A percentile compares a stretch with the other conserved stretches of the same genome.
Evolutionary conservation across 257 asterid genomes (phyloP).

Genomic region (Fraxinus pennsylvanica): DNA sequence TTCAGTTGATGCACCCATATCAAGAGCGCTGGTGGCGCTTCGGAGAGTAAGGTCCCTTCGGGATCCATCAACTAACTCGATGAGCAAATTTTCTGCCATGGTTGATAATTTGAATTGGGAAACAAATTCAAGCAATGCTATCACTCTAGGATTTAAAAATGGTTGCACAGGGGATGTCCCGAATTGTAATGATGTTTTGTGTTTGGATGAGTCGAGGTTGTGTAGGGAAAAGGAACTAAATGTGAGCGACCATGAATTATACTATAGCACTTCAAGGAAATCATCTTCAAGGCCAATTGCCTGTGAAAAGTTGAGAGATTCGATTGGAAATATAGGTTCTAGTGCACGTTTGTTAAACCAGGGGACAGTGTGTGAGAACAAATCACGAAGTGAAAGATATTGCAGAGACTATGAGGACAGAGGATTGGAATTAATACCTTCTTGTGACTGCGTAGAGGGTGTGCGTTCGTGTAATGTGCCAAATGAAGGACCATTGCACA

Average conservation of each 20-base stretch:
- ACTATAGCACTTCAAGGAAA: conserved; percentile 29
- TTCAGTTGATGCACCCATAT: conserved; percentile 79
- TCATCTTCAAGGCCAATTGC: conserved; percentile 26
- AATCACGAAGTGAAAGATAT: conserved; percentile 37
- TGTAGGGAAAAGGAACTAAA: conserved; percentile 22
- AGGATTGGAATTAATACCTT: conserved; percentile 37
- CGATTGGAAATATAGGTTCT: conserved; percentile 24
- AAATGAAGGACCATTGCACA: conserved; percentile 40
- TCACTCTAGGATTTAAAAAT: conserved; percentile 48
- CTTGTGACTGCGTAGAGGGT: conserved; percentile 40
- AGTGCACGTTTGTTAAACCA: conserved; percentile 23
- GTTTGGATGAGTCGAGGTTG: conserved; percentile 26
- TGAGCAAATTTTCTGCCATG: conserved; percentile 59
- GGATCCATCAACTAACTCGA: conserved; percentile 79
- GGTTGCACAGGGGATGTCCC: conserved; percentile 27
- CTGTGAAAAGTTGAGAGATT: conserved; percentile 16
- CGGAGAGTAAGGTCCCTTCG: conserved; percentile 88
- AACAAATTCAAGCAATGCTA: conserved; percentile 50
- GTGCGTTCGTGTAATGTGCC: conserved; percentile 53
- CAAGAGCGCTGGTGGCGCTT: conserved; percentile 71
- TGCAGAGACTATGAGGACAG: conserved; percentile 37
- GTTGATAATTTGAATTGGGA: conserved; percentile 76
- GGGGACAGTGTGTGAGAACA: conserved; percentile 28
- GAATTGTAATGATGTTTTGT: conserved; percentile 6
- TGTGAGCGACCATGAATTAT: conserved; percentile 35